Conservation (phyloP, 805 yeast genomes). For the Brettanomyces sp. region DNA sequence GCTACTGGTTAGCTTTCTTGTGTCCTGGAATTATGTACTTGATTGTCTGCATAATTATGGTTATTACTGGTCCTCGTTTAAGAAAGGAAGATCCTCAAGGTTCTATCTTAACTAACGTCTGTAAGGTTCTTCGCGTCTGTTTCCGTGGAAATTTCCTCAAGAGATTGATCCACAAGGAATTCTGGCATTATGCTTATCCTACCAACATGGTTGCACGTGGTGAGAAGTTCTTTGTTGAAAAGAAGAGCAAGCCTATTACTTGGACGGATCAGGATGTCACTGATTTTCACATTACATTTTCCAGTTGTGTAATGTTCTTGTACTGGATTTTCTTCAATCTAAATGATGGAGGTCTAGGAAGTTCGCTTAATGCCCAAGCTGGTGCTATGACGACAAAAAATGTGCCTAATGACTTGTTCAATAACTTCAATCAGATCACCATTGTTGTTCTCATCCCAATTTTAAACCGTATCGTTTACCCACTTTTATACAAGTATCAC, state of each 20-base stretch:
- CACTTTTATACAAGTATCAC: constrained; percentile 31
- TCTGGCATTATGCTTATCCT: constrained; percentile 45
- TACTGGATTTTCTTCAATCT: constrained; percentile 30
- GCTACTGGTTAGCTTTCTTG: constrained; percentile 47
- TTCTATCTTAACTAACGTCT: constrained; percentile 35
- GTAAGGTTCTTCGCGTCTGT: constrained; percentile 32
- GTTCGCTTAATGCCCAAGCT: constrained; percentile 41
- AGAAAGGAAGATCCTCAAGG: constrained; percentile 30
- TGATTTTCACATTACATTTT: constrained; percentile 34
- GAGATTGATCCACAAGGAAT: constrained; percentile 30
- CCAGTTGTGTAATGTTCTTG: constrained; percentile 36
- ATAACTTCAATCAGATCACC: constrained; percentile 45
- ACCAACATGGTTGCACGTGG: constrained; percentile 35
- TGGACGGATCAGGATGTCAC: constrained; percentile 37
- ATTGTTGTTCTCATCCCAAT: constrained; percentile 44
- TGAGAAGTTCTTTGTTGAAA: constrained; percentile 21
- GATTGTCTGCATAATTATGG: constrained; percentile 40
- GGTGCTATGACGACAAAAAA: constrained; percentile 44
- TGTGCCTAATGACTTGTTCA: constrained; percentile 48
- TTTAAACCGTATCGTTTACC: constrained; percentile 39
- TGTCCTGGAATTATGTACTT: constrained; percentile 48
- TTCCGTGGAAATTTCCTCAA: constrained; percentile 33
- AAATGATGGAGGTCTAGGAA: constrained; percentile 41
- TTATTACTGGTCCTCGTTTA: constrained; percentile 24
- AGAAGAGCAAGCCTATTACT: constrained; percentile 23